Evolutionary conservation across 805 yeast species (phyloP).

Genomic region (Saturnispora ahearnii): DNA sequence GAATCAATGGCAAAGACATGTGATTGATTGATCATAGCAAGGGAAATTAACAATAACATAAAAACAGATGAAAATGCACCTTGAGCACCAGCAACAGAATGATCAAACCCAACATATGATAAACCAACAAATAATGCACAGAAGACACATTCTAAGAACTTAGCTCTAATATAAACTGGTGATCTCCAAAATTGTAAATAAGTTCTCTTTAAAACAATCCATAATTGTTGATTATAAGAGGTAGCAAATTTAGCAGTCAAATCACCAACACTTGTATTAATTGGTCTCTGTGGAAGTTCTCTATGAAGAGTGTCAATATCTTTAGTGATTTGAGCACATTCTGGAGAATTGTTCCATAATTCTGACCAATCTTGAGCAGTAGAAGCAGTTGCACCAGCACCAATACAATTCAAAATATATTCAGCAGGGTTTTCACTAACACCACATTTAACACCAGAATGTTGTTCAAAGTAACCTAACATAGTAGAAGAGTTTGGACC

Average conservation of each 20-base stretch:
- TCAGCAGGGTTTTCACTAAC: conserved; percentile 64
- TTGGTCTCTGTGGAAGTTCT: conserved; percentile 23
- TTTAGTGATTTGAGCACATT: conserved; percentile 24
- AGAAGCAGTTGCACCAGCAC: conserved; percentile 72
- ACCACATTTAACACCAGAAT: conserved; percentile 60
- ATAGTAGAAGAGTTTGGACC: conserved; percentile 37
- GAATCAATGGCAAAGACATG: conserved; percentile 49
- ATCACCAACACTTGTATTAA: conserved; percentile 20
- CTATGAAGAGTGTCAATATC: conserved; percentile 27
- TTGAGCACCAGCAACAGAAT: conserved; percentile 44
- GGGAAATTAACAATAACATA: conserved; percentile 50
- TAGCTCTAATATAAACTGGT: conserved; percentile 43
- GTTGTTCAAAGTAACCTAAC: conserved; percentile 37
- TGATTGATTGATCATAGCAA: conserved; percentile 56
- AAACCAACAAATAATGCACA: conserved; percentile 45
- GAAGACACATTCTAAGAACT: conserved; percentile 34
- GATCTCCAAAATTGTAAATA: conserved; percentile 40
- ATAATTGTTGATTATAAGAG: conserved; percentile 33
- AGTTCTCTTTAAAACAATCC: conserved; percentile 32
- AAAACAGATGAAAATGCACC: conserved; percentile 45
- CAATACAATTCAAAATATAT: conserved; percentile 64
- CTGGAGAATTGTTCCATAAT: conserved; percentile 42
- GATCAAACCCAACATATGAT: conserved; percentile 50
- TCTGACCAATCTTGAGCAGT: conserved; percentile 54
- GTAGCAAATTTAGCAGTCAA: conserved; percentile 34